Percentiles rank a stretch among this genome's conserved stretches.
Conservation (phyloP, 2,329 filamentous ascomycete genomes). For the Colletotrichum magnum region DNA sequence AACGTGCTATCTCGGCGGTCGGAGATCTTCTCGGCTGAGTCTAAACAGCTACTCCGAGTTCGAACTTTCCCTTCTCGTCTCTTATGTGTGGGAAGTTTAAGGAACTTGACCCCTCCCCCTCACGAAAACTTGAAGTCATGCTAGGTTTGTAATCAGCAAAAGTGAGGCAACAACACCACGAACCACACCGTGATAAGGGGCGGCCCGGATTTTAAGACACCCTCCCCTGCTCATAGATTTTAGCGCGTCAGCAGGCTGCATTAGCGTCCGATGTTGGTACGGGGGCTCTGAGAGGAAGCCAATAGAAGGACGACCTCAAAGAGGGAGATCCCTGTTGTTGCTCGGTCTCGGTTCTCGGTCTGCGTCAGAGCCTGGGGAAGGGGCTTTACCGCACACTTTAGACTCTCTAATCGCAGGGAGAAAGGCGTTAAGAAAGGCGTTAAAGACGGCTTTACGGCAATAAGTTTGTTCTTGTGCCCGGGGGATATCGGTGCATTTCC, state of each 20-base stretch:
- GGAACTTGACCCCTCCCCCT: too few relatives aligned
- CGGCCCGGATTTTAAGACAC: constrained; percentile 15
- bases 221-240: not conserved
- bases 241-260: constrained; percentile 36
- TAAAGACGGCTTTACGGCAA: too few relatives aligned
- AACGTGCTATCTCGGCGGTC: too few relatives aligned
- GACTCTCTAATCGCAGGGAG: not conserved
- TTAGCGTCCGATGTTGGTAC: constrained; percentile 30
- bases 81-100: too few relatives aligned
- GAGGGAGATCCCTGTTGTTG: not conserved
- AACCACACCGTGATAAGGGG: not conserved
- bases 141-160: constrained; percentile 1
- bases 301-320: not conserved
- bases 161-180: constrained; percentile 11
- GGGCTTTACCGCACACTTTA: constrained; percentile 11
- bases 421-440: too few relatives aligned
- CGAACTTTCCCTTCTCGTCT: too few relatives aligned
- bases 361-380: constrained; percentile 1
- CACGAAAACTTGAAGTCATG: too few relatives aligned
- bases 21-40: too few relatives aligned
- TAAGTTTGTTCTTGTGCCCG: too few relatives aligned
- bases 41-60: too few relatives aligned
- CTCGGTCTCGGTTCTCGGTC: constrained; percentile 10
- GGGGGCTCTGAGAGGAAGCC: not conserved
- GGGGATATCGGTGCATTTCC: too few relatives aligned